Percentiles rank a stretch among this genome's conserved stretches.
Conservation (phyloP, 2,329 filamentous ascomycete genomes). For the Verticillium nubilum region DNA sequence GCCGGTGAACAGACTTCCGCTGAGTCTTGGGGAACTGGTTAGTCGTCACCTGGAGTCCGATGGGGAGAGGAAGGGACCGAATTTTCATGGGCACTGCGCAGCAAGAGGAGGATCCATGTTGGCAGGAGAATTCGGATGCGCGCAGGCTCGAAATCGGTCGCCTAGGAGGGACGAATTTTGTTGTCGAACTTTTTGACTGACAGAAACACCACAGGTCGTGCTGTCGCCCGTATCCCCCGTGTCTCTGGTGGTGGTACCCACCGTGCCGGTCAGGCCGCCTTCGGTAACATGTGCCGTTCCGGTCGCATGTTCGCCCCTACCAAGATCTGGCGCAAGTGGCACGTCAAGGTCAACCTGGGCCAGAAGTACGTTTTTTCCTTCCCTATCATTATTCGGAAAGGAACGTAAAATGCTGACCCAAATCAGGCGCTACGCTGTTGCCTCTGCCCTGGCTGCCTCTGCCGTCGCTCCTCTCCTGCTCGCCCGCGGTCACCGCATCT, state of each 20-base stretch:
- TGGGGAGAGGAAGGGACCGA: not conserved
- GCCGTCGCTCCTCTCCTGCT: slow-evolving; percentile 91
- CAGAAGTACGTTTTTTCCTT: slow-evolving; percentile 67
- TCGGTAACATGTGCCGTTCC: slow-evolving; percentile 99
- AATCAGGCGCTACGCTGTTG: slow-evolving; percentile 86
- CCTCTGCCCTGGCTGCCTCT: slow-evolving; percentile 94
- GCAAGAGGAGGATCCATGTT: not conserved
- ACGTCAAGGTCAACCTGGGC: slow-evolving; percentile 99
- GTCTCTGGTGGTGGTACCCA: slow-evolving; percentile 99
- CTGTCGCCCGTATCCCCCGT: slow-evolving; percentile 99
- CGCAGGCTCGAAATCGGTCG: not conserved
- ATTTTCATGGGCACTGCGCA: not conserved
- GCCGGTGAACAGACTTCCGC: slow-evolving; percentile 99
- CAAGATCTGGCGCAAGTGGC: slow-evolving; percentile 99
- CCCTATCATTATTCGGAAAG: not conserved
- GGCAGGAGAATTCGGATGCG: not conserved
- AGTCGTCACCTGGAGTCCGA: slow-evolving; percentile 34
- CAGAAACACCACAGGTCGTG: slow-evolving; percentile 63
- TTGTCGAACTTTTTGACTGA: slow-evolving; percentile 6
- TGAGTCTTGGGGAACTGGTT: slow-evolving; percentile 99
- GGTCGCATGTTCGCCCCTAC: slow-evolving; percentile 99
- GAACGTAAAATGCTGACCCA: slow-evolving; percentile 2
- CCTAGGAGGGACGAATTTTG: not conserved
- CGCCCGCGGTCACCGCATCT: slow-evolving; percentile 95
- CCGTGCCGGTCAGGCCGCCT: slow-evolving; percentile 99